Conservation (phyloP, 495 filamentous ascomycete genomes). For the Neurospora pannonica region DNA sequence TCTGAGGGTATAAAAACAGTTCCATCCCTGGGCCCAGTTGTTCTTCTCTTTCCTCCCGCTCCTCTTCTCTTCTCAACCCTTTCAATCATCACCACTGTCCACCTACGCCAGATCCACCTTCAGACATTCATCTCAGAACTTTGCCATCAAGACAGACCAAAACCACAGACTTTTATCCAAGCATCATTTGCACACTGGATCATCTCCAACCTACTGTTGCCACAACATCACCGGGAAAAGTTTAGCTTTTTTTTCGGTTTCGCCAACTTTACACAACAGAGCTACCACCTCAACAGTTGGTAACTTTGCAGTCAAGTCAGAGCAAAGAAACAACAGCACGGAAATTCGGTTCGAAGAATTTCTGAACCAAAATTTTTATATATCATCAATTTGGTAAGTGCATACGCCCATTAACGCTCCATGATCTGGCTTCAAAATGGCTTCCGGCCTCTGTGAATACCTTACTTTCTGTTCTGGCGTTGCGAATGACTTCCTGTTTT, state of each 20-base stretch:
- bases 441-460: too few relatives aligned
- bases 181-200: not conserved
- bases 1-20: not conserved
- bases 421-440: not conserved
- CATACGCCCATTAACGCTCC: not conserved
- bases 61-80: not conserved
- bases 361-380: not conserved
- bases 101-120: not conserved
- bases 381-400: not conserved
- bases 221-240: not conserved
- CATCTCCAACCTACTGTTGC: not conserved
- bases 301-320: too few relatives aligned
- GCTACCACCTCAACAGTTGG: too few relatives aligned
- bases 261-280: too few relatives aligned
- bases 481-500: too few relatives aligned
- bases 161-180: not conserved
- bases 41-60: not conserved
- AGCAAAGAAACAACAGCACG: too few relatives aligned
- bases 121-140: not conserved
- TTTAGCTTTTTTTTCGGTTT: not conserved
- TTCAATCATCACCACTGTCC: not conserved
- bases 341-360: too few relatives aligned
- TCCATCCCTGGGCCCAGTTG: not conserved
- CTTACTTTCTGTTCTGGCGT: too few relatives aligned
- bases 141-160: not conserved